phyloP scores from a whole-genome alignment of 2,329 filamentous ascomycete genomes.

The Colletotrichum sansevieriae region DNA sequence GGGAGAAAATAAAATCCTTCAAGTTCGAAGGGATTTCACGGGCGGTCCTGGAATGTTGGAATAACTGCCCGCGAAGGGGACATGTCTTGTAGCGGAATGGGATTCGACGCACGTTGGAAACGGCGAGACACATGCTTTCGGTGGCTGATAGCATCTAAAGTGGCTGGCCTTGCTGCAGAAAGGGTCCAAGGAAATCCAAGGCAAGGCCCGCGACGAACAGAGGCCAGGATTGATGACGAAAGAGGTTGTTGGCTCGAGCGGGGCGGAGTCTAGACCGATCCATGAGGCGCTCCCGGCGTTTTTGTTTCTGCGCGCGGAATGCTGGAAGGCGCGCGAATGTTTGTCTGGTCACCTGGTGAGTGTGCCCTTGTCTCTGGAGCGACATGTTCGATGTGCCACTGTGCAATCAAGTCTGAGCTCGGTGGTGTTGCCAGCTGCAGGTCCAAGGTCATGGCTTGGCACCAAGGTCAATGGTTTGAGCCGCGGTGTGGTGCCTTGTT shows the following conservation, averaged over 20 bases:
- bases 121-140: constrained; percentile 8
- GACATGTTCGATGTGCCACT: not conserved
- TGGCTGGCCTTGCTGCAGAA: constrained; percentile 33
- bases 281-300: constrained; percentile 1
- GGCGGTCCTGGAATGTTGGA: not conserved
- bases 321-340: not conserved
- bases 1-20: not conserved
- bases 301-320: constrained; percentile 22
- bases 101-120: not conserved
- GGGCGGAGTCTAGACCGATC: constrained; percentile 26
- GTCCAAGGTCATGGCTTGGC: constrained; percentile 7
- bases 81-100: constrained; percentile 4
- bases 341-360: not conserved
- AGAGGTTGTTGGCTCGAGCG: constrained; percentile 26
- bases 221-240: constrained; percentile 21
- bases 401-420: not conserved
- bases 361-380: not conserved
- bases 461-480: constrained; percentile 4
- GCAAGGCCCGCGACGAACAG: constrained; percentile 1
- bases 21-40: not conserved
- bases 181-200: constrained; percentile 14
- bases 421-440: constrained; percentile 20
- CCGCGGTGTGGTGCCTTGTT: not conserved
- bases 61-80: not conserved
- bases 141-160: constrained; percentile 20